These are phyloP conservation scores for Penicillium longicatenatum DNA, from an alignment of 495 filamentous ascomycete genomes.

Conservation along the genomic window DNA sequence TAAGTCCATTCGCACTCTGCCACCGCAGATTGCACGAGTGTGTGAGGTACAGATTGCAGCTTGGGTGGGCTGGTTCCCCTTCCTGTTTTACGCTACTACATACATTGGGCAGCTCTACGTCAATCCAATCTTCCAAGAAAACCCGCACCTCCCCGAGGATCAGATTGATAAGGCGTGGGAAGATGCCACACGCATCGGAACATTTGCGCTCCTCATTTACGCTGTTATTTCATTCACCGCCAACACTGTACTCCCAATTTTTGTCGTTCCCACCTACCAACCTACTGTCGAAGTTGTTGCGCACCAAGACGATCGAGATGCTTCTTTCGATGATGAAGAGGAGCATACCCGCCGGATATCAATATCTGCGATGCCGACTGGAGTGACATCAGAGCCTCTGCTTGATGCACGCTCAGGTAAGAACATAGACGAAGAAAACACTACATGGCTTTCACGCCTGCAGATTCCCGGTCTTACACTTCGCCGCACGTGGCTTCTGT, in stretches of 20 bases:
- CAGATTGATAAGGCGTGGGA: slow-evolving; percentile 81
- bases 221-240: slow-evolving; percentile 77
- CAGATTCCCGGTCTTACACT: slow-evolving; percentile 81
- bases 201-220: slow-evolving; percentile 84
- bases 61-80: slow-evolving; percentile 95
- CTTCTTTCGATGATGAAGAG: slow-evolving; percentile 18
- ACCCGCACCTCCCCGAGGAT: slow-evolving; percentile 72
- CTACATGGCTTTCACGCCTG: slow-evolving; percentile 52
- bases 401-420: slow-evolving; percentile 18
- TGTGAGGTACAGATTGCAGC: slow-evolving; percentile 87
- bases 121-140: slow-evolving; percentile 71
- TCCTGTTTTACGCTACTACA: slow-evolving; percentile 90
- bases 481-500: slow-evolving; percentile 80
- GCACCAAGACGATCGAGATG: background rate
- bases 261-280: slow-evolving; percentile 74
- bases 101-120: slow-evolving; percentile 90
- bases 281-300: slow-evolving; percentile 10
- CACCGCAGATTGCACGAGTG: slow-evolving; percentile 76
- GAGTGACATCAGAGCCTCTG: slow-evolving; percentile 33
- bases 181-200: slow-evolving; percentile 76
- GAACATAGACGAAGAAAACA: slow-evolving; percentile 15
- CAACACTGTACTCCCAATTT: slow-evolving; percentile 79
- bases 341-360: slow-evolving; percentile 32
- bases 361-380: slow-evolving; percentile 32
- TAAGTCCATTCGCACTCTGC: slow-evolving; percentile 71